Base-by-base conservation (phyloP, 257 asterid species). In the Parsonsia alboflavescens region DNA sequence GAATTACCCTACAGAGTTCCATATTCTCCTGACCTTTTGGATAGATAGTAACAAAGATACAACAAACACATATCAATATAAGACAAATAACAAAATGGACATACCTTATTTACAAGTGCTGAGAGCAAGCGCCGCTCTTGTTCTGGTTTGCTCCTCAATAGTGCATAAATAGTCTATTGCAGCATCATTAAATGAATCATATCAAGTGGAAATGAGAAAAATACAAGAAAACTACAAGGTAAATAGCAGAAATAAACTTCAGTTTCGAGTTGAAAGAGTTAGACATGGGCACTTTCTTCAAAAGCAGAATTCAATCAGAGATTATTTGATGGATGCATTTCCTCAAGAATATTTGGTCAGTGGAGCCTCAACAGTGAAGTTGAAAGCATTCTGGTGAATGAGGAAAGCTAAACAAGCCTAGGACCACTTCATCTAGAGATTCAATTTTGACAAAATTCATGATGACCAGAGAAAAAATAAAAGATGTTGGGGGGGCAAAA, bases 101-200 rank as follows among this genome's bases (percentile, higher is more conserved):
- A 22, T 75, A 94, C 99, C 90, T 95, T 95, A 81, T 95, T 95
- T 68, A 95, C 99, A 78, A 95, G 82, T 24, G 96, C 85, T 75
- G 94, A 81, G 64, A 95, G 97, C 79, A 95, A 82, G 15, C 89
- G 89, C 7, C 96, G 91, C 87, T 95, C 99, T 81, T 90, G 98
- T 71, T 95, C 99, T 77, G 97, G 88, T 87, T 95, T 95, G 89
- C 89, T 90, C 82, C 84, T 90, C 78, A 95, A 85, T 91, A 92
- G 77, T 17, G 84, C 82, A 82, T 85, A 89, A 41, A 89, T 84
- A 70, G 86, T 88, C 99, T 95, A 87, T 77, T 69, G 64, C 11
- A 69, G n/a, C 39, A 53, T 42, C 49, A 66, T 39, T 21, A 78
- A 76, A 50, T 9, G 19, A 24, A 49, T 70, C 15, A 70, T 28